Evolutionary conservation across 108 stramenopile species (phyloP), one percentile per base, ranked within the genome.

Genomic region (Nannochloropsis gaditana): DNA sequence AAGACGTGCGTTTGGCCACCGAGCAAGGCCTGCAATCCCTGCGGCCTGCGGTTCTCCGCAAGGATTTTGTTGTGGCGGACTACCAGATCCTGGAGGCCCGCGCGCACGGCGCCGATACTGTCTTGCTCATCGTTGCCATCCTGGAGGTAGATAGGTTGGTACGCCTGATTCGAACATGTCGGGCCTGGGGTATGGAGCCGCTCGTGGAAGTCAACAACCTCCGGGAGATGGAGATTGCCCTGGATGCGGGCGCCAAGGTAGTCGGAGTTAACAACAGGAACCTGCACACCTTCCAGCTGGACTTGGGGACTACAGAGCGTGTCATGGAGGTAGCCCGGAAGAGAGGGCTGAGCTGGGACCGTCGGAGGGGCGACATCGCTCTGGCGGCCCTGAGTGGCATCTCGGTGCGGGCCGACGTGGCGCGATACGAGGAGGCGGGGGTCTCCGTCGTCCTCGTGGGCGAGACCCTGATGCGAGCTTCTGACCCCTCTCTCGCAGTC

Each of bases 221-320:
- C 44, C 84, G 85, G 15, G 98, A 99, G 90, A 88, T 97, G 84
- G 92, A 94, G 79, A 94, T 97, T 5, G 98, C 98, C 1, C 83
- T 97, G 17, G 80, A 91, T 10, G 94, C 94, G 1, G 97, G 96
- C 19, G 96, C 97, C 5, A 92, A 88, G 80, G 97, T 97, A 9
- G 94, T 99, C 90, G 98, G 98, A 9, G 96, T 99, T 5, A 99
- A 99, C 89, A 98, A 98, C 92, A 94, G 98, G 82, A 97, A 99
- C 90, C 89, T 99, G 17, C 97, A 97, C 90, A 97, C 96, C 21
- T 97, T 99, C 84, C 93, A 96, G 85, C 92, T 99, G 90, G 98
- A 99, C 90, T 88, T 97, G 86, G 90, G 84, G 21, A 94, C 94
- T 10, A 96, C 97, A 1, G 93, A 95, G 73, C 92, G 93, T 83